Evolutionary conservation across 2,329 filamentous ascomycete genomes (phyloP).

Genomic region (Aspergillus luchuensis): DNA sequence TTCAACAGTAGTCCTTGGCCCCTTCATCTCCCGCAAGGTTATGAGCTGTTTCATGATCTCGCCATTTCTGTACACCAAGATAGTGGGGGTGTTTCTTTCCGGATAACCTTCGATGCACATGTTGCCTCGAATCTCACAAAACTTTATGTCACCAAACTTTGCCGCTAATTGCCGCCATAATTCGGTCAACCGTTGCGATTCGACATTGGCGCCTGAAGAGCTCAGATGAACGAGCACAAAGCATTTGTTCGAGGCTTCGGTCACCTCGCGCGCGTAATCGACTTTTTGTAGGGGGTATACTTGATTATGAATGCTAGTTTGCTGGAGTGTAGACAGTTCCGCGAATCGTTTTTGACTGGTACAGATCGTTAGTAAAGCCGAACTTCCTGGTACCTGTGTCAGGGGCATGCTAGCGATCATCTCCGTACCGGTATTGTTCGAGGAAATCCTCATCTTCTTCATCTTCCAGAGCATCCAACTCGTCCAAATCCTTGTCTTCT

Average conservation of each 20-base stretch:
- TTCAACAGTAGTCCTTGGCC: slow-evolving; percentile 67
- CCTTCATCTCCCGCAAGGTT: slow-evolving; percentile 78
- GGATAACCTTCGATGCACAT: slow-evolving; percentile 97
- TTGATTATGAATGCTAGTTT: slow-evolving; percentile 78
- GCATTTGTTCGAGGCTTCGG: slow-evolving; percentile 75
- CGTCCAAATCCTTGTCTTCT: slow-evolving; percentile 91
- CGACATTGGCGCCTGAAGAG: slow-evolving; percentile 75
- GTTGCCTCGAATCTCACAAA: slow-evolving; percentile 89
- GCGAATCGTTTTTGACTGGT: slow-evolving; percentile 74
- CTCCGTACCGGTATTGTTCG: slow-evolving; percentile 69
- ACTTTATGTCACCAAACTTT: slow-evolving; percentile 93
- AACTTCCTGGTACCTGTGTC: not conserved
- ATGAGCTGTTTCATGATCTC: slow-evolving; percentile 91
- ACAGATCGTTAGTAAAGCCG: not conserved
- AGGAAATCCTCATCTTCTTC: slow-evolving; percentile 93
- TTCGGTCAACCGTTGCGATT: slow-evolving; percentile 80
- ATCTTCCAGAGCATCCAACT: slow-evolving; percentile 90
- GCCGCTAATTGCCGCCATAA: slow-evolving; percentile 81
- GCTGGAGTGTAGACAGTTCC: slow-evolving; percentile 74
- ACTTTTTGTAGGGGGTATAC: slow-evolving; percentile 95
- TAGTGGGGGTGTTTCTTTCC: slow-evolving; percentile 90
- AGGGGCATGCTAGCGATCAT: not conserved
- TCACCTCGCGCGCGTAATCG: slow-evolving; percentile 88
- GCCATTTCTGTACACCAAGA: slow-evolving; percentile 87
- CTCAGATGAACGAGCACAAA: slow-evolving; percentile 77